Base-by-base conservation (phyloP, 352 stramenopile species). In the Globisporangium nodosum region DNA sequence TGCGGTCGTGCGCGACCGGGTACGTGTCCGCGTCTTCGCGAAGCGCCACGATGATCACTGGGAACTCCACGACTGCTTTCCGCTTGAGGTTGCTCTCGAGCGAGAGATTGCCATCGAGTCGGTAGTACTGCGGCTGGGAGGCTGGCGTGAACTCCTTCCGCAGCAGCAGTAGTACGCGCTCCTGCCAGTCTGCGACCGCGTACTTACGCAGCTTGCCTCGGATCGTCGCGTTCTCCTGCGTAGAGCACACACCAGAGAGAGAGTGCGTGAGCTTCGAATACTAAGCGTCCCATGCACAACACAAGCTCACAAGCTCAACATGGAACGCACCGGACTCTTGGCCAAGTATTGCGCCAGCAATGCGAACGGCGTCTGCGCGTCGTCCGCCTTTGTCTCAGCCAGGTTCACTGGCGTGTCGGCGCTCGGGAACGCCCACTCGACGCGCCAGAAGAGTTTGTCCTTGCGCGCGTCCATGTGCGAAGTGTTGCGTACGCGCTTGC, bases 21-120 rank as follows among this genome's bases (percentile, higher is more conserved):
- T 91, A 94, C 54, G 86, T 27, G 24, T 74, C 69, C 1, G 77
- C 66, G 35, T 89, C 71, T 4, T 60, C 51, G 4, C 57, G 54
- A 2, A 85, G 63, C 35, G 71, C 77, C 30, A 94, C 79, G 3
- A 65, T 73, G 58, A 92, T 76, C 18, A 92, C 66, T 2, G 85
- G 85, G 55, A 90, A 94, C 60, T 94, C 85, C 7, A 94, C 78
- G 9, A 94, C 58, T 3, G 76, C 74, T 57, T 92, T 91, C 37
- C 81, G 82, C 54, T 88, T 87, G 33, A 94, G 43, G 48, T 88
- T 90, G 56, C 76, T 86, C 63, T 80, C 82, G 15, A 94, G 62
- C 8, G 71, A 78, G 37, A 68, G 58, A n/a, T 67, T 74, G 39
- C 81, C 75, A 53, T 92, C 73, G 33, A 94, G 58, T 16, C 71